These are phyloP conservation scores for Rhododendron ovatum DNA, from an alignment of 148 eudicot species.

Conservation along the genomic window DNA sequence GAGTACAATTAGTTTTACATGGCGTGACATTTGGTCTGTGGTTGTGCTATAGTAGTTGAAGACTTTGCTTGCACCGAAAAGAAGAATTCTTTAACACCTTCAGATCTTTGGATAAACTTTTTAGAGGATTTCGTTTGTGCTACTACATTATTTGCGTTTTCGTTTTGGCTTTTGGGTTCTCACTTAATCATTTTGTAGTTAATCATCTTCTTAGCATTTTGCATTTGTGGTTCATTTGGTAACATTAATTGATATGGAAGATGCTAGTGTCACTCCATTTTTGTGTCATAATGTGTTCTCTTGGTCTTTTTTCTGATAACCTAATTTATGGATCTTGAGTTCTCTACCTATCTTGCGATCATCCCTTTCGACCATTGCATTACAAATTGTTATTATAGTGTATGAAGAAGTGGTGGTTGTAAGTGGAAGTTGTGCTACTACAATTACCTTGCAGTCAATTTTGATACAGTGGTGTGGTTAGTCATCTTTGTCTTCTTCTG, in stretches of 20 bases:
- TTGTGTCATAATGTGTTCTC: background rate
- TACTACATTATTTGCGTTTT: background rate
- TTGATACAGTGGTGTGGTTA: background rate
- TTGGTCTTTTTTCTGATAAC: background rate
- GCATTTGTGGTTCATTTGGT: background rate
- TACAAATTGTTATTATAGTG: background rate
- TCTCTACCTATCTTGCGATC: background rate
- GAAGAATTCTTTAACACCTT: background rate
- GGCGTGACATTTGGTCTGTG: background rate
- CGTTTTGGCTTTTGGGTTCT: background rate
- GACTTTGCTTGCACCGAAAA: background rate
- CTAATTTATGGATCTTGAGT: background rate
- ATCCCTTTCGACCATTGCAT: background rate
- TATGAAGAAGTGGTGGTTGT: background rate
- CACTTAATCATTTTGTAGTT: background rate
- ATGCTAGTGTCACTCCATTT: background rate
- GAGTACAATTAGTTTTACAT: constrained; percentile 40
- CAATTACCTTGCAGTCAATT: background rate
- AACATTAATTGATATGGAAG: background rate
- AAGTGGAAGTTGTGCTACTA: background rate
- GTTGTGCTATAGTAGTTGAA: background rate
- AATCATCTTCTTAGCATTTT: background rate
- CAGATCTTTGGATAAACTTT: background rate
- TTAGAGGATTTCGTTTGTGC: background rate
- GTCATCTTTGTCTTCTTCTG: background rate